Conservation (phyloP, 1,284 basidiomycete species). For the Ganoderma lingzhi region DNA sequence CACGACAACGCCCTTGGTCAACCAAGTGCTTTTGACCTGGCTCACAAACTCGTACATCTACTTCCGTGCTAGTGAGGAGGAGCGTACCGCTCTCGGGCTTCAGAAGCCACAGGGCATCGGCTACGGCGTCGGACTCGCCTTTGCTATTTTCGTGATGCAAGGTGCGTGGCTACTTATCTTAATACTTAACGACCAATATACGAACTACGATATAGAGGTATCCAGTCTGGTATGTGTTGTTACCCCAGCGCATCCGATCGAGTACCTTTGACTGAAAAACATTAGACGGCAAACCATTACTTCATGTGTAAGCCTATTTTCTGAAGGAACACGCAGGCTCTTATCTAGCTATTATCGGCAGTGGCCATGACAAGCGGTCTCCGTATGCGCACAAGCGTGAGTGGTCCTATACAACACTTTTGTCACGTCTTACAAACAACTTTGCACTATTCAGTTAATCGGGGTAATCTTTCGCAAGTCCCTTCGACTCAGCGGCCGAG, state of each 20-base stretch:
- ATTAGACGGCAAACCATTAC: conserved; percentile 59
- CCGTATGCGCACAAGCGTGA: conserved; percentile 57
- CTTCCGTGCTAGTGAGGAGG: conserved; percentile 47
- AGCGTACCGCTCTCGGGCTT: conserved; percentile 44
- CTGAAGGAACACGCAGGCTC: no score
- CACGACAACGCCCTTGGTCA: conserved; percentile 69
- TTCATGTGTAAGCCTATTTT: conserved; percentile 49
- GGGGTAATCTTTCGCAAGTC: conserved; percentile 78
- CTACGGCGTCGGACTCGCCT: conserved; percentile 63
- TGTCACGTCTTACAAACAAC: not conserved
- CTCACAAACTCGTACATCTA: conserved; percentile 62
- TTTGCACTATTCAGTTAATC: conserved; percentile 53
- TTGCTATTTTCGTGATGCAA: conserved; percentile 78
- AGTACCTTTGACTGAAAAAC: not conserved
- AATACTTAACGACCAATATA: not conserved
- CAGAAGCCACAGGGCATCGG: conserved; percentile 57
- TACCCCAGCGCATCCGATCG: not conserved
- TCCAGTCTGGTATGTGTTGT: conserved; percentile 54
- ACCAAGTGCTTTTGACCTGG: conserved; percentile 70
- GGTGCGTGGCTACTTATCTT: conserved; percentile 38
- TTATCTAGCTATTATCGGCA: conserved; percentile 33
- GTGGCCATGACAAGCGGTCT: conserved; percentile 62
- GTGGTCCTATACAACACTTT: conserved; percentile 21
- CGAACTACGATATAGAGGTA: conserved; percentile 44
- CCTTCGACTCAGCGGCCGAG: conserved; percentile 71